These are phyloP conservation scores for Scheffersomyces stambukii DNA, from an alignment of 1,139 yeast species.

Conservation along the genomic window DNA sequence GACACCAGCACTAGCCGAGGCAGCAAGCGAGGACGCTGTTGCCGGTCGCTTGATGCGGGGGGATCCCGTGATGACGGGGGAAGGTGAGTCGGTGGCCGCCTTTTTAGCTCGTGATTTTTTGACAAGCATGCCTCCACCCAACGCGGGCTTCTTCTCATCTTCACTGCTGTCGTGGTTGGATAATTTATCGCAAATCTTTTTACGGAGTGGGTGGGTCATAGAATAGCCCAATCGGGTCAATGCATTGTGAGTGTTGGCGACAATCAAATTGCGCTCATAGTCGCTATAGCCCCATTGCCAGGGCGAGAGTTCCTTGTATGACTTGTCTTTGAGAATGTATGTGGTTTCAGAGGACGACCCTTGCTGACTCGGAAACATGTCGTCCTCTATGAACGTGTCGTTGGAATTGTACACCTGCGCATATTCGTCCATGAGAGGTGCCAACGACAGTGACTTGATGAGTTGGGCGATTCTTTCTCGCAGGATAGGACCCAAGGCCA, in stretches of 20 bases:
- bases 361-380: conserved; percentile 19
- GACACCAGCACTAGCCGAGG: not conserved
- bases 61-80: too few relatives aligned
- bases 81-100: conserved; percentile 11
- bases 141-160: conserved; percentile 3
- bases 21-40: not conserved
- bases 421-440: conserved; percentile 13
- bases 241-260: conserved; percentile 35
- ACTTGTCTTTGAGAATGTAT: conserved; percentile 36
- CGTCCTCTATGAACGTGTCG: conserved; percentile 30
- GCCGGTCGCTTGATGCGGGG: too few relatives aligned
- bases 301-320: conserved; percentile 40
- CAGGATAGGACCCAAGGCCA: conserved; percentile 38
- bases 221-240: conserved; percentile 42
- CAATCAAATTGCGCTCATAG: conserved; percentile 30
- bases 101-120: conserved; percentile 6
- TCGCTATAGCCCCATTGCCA: conserved; percentile 35
- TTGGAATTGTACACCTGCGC: conserved; percentile 30
- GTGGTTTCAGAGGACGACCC: not conserved
- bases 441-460: conserved; percentile 8
- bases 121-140: conserved; percentile 17
- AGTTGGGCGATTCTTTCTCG: conserved; percentile 10
- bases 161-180: conserved; percentile 3
- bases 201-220: conserved; percentile 43
- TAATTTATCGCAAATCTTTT: conserved; percentile 20